Percentiles rank a stretch among this genome's conserved stretches.
Conservation (phyloP, 148 eudicot genomes). For the Fagopyrum esculentum region DNA sequence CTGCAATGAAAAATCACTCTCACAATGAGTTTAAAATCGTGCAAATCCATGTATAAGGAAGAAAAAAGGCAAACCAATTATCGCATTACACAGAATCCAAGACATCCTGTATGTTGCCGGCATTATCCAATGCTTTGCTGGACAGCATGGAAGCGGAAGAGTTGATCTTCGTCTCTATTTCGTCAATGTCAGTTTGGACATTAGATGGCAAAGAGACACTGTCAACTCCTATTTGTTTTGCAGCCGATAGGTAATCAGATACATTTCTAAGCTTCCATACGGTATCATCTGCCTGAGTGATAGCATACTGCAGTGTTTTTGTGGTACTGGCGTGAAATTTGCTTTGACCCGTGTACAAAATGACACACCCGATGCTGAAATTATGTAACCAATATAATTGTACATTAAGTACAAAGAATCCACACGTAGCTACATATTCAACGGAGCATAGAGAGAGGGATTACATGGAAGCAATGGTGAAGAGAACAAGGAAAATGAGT, state of each 20-base stretch:
- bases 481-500: conserved; percentile 60
- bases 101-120: conserved; percentile 46
- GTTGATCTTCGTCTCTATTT: conserved; percentile 49
- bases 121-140: conserved; percentile 42
- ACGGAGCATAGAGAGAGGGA: conserved; percentile 1
- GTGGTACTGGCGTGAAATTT: conserved; percentile 59
- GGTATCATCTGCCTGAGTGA: conserved; percentile 54
- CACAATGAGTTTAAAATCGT: neutral
- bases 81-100: conserved; percentile 57
- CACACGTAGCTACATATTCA: neutral
- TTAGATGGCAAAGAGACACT: conserved; percentile 46
- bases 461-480: conserved; percentile 78
- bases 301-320: conserved; percentile 54
- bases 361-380: conserved; percentile 68
- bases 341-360: conserved; percentile 73
- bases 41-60: neutral
- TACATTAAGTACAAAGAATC: conserved; percentile 9
- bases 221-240: conserved; percentile 58
- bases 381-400: conserved; percentile 15
- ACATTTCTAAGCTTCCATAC: conserved; percentile 63
- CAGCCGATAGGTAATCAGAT: conserved; percentile 60
- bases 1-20: conserved; percentile 31
- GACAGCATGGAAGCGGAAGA: conserved; percentile 52
- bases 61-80: neutral
- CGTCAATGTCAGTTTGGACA: conserved; percentile 69